phyloP scores from a whole-genome alignment of 345 rosid species.

The Gossypium herbaceum region DNA sequence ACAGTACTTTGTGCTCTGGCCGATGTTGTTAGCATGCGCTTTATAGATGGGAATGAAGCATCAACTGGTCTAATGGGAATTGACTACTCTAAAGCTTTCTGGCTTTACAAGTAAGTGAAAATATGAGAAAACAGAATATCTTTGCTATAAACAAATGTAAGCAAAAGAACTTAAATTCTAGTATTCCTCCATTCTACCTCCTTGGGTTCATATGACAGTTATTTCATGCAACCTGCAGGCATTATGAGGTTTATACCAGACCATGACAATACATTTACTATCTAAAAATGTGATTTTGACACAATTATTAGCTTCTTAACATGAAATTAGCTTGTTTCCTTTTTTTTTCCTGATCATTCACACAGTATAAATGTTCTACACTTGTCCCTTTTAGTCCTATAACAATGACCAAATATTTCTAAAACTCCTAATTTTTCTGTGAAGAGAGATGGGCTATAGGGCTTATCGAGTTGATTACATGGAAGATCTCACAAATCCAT shows the following conservation, averaged over 20 bases:
- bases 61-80: conserved; percentile 76
- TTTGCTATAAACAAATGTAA: not conserved
- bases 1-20: conserved; percentile 73
- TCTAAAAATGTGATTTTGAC: not conserved
- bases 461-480: conserved; percentile 70
- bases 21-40: conserved; percentile 83
- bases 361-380: not conserved
- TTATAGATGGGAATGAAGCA: conserved; percentile 52
- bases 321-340: not conserved
- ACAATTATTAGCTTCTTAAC: not conserved
- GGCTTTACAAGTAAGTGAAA: conserved; percentile 76
- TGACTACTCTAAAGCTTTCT: conserved; percentile 66
- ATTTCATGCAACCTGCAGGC: not conserved
- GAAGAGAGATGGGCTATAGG: conserved; percentile 71
- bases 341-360: not conserved
- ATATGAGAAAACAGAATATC: not conserved
- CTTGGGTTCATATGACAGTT: not conserved
- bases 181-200: not conserved
- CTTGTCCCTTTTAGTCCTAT: not conserved
- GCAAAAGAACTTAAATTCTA: not conserved
- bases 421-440: conserved; percentile 17
- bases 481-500: conserved; percentile 75
- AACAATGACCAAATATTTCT: not conserved
- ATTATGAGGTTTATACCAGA: not conserved
- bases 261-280: not conserved